Conservation (phyloP, 805 yeast genomes). For the Kodamaea hsintzibuensis region DNA sequence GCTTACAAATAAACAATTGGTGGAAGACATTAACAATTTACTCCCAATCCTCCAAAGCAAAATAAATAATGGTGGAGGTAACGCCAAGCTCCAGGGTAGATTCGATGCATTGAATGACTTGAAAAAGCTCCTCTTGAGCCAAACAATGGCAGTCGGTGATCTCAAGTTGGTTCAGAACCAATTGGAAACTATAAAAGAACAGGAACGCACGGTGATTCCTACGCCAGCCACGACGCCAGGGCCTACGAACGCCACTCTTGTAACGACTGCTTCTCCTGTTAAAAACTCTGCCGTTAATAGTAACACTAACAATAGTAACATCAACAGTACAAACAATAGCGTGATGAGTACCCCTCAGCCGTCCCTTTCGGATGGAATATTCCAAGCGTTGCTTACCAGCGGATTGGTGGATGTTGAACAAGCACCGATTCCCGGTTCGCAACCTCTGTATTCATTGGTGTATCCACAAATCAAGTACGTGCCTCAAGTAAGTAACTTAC, state of each 20-base stretch:
- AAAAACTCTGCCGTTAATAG: constrained; percentile 4
- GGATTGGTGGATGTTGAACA: constrained; percentile 44
- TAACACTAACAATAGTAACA: constrained; percentile 2
- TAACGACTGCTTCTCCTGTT: neutral
- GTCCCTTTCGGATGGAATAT: constrained; percentile 29
- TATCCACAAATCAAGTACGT: constrained; percentile 34
- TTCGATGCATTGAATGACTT: constrained; percentile 47
- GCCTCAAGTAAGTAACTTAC: constrained; percentile 15
- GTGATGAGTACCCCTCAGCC: constrained; percentile 5
- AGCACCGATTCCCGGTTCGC: constrained; percentile 40
- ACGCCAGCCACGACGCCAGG: constrained; percentile 10
- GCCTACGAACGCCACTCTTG: constrained; percentile 7
- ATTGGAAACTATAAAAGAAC: constrained; percentile 38
- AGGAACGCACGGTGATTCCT: constrained; percentile 15
- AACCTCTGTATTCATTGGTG: constrained; percentile 32
- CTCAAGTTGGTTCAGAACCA: constrained; percentile 15
- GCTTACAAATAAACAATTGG: constrained; percentile 24
- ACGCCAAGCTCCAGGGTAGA: constrained; percentile 44
- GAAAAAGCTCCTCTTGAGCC: constrained; percentile 39
- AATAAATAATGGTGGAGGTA: constrained; percentile 31
- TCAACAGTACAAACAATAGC: constrained; percentile 10
- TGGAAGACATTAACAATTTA: constrained; percentile 38
- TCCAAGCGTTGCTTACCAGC: constrained; percentile 32
- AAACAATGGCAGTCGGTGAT: constrained; percentile 27
- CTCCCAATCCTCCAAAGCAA: constrained; percentile 45